A percentile compares a stretch with the other conserved stretches of the same genome.
Conservation (phyloP, 257 asterid species). For the Przewalskia tangutica region DNA sequence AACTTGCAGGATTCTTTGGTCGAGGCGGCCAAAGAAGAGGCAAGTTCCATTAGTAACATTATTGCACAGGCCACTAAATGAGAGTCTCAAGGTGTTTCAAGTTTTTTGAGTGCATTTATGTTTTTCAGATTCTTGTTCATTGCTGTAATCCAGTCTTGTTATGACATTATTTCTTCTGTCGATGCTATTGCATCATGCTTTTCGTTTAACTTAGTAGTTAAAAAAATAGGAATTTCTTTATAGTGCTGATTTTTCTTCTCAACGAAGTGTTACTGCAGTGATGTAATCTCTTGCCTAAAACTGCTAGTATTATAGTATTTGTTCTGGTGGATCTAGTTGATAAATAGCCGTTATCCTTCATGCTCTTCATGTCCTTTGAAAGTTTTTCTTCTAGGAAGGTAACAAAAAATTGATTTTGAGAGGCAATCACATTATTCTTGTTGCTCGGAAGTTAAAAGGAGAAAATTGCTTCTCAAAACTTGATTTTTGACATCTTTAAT, state of each 20-base stretch:
- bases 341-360: too few relatives aligned
- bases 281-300: neutral
- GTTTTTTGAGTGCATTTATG: neutral
- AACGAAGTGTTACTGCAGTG: neutral
- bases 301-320: too few relatives aligned
- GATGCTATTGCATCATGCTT: neutral
- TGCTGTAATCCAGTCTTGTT: neutral
- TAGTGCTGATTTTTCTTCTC: neutral
- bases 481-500: too few relatives aligned
- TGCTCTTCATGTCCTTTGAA: too few relatives aligned
- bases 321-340: too few relatives aligned
- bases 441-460: too few relatives aligned
- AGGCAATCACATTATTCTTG: too few relatives aligned
- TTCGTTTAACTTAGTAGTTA: neutral
- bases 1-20: slow-evolving; percentile 80
- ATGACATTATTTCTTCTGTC: neutral
- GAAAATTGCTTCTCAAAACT: too few relatives aligned
- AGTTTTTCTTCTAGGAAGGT: too few relatives aligned
- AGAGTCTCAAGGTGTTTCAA: slow-evolving; percentile 4
- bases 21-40: slow-evolving; percentile 96
- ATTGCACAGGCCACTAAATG: slow-evolving; percentile 93
- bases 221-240: neutral
- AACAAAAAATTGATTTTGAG: too few relatives aligned
- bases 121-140: neutral
- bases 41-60: slow-evolving; percentile 70